Evolutionary conservation across 345 rosid species (phyloP).

Genomic region (Hevea brasiliensis): DNA sequence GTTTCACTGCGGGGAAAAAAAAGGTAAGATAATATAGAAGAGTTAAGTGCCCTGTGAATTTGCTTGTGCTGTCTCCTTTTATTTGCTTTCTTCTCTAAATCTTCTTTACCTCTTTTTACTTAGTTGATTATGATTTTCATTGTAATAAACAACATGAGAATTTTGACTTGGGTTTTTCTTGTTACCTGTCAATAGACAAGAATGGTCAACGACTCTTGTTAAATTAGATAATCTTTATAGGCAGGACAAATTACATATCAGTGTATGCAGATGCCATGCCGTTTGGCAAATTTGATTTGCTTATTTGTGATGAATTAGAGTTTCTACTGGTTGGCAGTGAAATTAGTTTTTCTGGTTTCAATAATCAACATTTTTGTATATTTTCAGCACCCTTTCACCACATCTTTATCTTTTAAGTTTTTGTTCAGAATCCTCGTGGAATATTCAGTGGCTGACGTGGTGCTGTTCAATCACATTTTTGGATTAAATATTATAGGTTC

Average conservation of each 20-base stretch:
- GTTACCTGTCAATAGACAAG: constrained; percentile 40
- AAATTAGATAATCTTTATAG: constrained; percentile 35
- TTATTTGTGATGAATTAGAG: constrained; percentile 13
- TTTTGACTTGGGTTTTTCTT: constrained; percentile 40
- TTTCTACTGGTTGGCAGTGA: constrained; percentile 6
- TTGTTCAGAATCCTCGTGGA: too few species aligned
- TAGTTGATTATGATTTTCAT: constrained; percentile 35
- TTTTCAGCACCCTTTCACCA: background rate
- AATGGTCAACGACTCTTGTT: constrained; percentile 31
- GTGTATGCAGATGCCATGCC: constrained; percentile 23
- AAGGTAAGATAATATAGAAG: constrained; percentile 29
- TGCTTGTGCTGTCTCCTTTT: constrained; percentile 29
- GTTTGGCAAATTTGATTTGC: constrained; percentile 29
- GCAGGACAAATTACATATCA: constrained; percentile 26
- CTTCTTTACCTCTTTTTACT: constrained; percentile 6
- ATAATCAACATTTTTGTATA: background rate
- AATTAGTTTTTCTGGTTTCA: background rate
- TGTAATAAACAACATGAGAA: constrained; percentile 38
- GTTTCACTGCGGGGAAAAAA: constrained; percentile 19
- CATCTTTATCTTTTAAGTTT: too few species aligned
- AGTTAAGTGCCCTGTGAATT: constrained; percentile 19
- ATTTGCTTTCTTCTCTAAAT: background rate
- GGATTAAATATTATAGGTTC: too few species aligned
- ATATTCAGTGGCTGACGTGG: too few species aligned
- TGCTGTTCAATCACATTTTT: too few species aligned